phyloP scores from a whole-genome alignment of 306 rosid species.

The Pterocarpus santalinus region DNA sequence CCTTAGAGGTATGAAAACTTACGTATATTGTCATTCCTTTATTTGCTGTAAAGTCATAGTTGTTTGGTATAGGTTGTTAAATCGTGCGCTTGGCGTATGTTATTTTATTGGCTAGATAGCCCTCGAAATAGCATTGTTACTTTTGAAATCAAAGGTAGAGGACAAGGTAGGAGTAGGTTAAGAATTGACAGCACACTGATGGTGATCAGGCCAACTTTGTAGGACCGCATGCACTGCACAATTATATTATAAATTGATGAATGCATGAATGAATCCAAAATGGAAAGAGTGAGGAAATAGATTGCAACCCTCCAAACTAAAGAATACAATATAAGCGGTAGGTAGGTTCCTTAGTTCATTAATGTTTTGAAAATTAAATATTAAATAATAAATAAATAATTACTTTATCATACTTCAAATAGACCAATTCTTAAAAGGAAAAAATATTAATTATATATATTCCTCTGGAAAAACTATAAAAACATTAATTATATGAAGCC shows the following conservation, averaged over 20 bases:
- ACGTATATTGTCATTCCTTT: not conserved
- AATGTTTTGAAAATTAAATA: too few species aligned
- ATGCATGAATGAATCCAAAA: constrained; percentile 26
- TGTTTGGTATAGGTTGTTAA: constrained; percentile 37
- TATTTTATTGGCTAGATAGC: constrained; percentile 22
- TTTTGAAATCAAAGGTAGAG: constrained; percentile 28
- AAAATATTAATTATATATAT: too few species aligned
- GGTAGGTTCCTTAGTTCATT: not conserved
- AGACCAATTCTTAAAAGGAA: too few species aligned
- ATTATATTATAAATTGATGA: constrained; percentile 14
- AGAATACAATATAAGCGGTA: not conserved
- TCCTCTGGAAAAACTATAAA: too few species aligned
- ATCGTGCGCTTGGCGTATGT: not conserved
- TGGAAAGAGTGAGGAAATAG: constrained; percentile 14
- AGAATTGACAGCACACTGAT: constrained; percentile 26
- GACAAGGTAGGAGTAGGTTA: constrained; percentile 42
- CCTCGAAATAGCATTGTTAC: not conserved
- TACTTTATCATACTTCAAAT: too few species aligned
- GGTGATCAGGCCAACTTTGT: constrained; percentile 30
- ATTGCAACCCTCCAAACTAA: not conserved
- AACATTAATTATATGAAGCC: too few species aligned
- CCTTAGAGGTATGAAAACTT: not conserved
- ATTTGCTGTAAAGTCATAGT: constrained; percentile 37
- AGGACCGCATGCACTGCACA: constrained; percentile 30
- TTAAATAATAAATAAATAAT: too few species aligned